Conservation (phyloP, 768 basidiomycete genomes). For the Leucocoprinus leucothites region DNA sequence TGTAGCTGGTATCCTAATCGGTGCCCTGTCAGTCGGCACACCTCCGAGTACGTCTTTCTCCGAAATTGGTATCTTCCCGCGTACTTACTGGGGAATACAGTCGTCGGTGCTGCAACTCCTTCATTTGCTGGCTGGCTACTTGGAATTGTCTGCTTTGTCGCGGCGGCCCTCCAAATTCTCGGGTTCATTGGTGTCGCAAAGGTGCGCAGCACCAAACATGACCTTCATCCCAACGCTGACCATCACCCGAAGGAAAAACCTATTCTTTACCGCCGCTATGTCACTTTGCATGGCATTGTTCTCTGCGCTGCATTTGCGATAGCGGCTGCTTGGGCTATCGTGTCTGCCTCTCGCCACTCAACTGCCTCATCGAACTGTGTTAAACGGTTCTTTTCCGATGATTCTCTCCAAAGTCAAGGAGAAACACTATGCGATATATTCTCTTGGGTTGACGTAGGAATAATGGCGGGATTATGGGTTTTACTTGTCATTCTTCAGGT, state of each 20-base stretch:
- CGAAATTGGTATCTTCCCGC: background rate
- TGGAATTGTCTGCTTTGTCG: conserved; percentile 71
- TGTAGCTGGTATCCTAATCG: conserved; percentile 59
- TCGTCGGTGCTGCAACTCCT: conserved; percentile 86
- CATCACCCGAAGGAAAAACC: conserved; percentile 56
- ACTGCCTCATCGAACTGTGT: conserved; percentile 70
- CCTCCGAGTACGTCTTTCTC: conserved; percentile 60
- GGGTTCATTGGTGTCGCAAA: conserved; percentile 84
- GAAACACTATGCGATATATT: conserved; percentile 84
- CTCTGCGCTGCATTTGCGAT: conserved; percentile 66
- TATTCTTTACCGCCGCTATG: conserved; percentile 63
- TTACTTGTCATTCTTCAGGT: conserved; percentile 78
- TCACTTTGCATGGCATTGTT: conserved; percentile 57
- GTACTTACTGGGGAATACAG: conserved; percentile 30
- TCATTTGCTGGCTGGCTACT: conserved; percentile 73
- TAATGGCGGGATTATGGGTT: conserved; percentile 89
- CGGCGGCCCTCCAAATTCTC: conserved; percentile 72
- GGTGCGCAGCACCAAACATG: conserved; percentile 37
- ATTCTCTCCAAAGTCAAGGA: conserved; percentile 45
- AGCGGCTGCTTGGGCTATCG: conserved; percentile 76
- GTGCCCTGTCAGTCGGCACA: conserved; percentile 72
- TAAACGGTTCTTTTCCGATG: conserved; percentile 48
- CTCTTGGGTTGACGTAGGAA: conserved; percentile 86
- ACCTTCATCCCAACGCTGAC: background rate
- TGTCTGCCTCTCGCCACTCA: conserved; percentile 76